Percentiles rank a stretch among this genome's conserved stretches.
phyloP scores from a whole-genome alignment of 768 basidiomycete genomes.

The Kwoniella europaea region DNA sequence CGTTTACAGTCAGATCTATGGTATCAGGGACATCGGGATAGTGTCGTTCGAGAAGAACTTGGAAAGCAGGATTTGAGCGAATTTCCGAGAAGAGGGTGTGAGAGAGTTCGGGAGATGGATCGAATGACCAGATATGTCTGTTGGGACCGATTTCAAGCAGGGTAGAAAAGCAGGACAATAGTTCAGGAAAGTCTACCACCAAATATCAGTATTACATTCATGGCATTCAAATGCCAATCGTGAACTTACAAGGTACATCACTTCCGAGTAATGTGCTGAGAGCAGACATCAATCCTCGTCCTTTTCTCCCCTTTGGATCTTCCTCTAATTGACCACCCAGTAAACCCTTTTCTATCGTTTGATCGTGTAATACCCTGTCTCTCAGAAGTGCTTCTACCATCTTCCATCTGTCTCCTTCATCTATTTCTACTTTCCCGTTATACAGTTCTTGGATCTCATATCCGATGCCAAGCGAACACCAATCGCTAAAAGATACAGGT shows the following conservation, averaged over 20 bases:
- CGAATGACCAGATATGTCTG: conserved; percentile 72
- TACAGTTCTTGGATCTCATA: conserved; percentile 35
- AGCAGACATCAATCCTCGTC: conserved; percentile 37
- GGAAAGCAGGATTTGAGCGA: conserved; percentile 69
- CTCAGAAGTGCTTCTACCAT: conserved; percentile 26
- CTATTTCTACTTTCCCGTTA: neutral
- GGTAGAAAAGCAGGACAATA: conserved; percentile 64
- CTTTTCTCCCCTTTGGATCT: conserved; percentile 8
- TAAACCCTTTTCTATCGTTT: conserved; percentile 42
- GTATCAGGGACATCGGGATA: conserved; percentile 4
- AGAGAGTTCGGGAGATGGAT: conserved; percentile 71
- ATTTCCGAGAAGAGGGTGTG: conserved; percentile 79
- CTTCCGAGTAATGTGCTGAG: conserved; percentile 36
- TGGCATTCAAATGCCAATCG: neutral
- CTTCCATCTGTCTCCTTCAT: conserved; percentile 25
- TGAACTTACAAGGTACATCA: conserved; percentile 31
- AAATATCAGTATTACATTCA: too few relatives aligned
- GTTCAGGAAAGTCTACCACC: conserved; percentile 20
- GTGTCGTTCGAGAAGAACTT: conserved; percentile 34
- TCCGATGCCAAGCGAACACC: conserved; percentile 43
- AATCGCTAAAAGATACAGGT: conserved; percentile 42
- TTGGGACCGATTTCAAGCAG: conserved; percentile 61
- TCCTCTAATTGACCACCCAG: conserved; percentile 20
- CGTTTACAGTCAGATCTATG: neutral
- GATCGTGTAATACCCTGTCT: conserved; percentile 22